Conservation (phyloP, 176 grass and related monocot species). For the Musa troglodytarum region DNA sequence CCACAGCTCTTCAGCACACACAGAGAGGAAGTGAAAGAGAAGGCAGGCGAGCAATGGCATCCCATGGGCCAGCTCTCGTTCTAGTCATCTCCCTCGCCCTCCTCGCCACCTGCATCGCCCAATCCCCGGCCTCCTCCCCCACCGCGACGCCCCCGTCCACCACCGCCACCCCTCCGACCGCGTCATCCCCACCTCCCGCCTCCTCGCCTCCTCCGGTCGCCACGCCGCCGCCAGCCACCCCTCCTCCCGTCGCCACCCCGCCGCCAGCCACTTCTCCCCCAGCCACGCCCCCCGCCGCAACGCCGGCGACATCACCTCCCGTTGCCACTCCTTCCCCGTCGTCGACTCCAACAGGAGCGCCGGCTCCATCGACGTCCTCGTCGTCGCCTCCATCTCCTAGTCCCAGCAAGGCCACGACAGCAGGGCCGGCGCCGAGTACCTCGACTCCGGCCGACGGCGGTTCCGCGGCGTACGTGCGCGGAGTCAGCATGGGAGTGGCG, state of each 20-base stretch:
- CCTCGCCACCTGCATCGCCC: conserved; percentile 28
- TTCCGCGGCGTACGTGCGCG: conserved; percentile 9
- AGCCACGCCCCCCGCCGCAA: neutral
- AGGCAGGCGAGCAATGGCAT: conserved; percentile 5
- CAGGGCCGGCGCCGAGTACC: conserved; percentile 7
- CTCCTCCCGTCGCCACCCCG: neutral
- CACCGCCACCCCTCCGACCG: neutral
- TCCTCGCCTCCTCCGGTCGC: neutral
- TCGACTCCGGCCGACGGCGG: conserved; percentile 13
- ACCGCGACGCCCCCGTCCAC: neutral
- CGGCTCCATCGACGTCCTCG: neutral
- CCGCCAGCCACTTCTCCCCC: neutral
- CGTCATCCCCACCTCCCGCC: neutral
- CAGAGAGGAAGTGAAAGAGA: neutral
- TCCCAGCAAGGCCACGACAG: neutral
- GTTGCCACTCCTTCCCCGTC: neutral
- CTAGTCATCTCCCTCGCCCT: conserved; percentile 27
- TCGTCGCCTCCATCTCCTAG: too few relatives aligned
- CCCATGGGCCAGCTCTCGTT: conserved; percentile 18
- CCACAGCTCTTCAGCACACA: too few relatives aligned
- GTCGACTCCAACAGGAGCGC: neutral
- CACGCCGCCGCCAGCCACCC: neutral
- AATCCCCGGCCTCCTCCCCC: conserved; percentile 4
- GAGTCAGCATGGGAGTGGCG: conserved; percentile 4
- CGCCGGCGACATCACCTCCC: conserved; percentile 16